These are phyloP conservation scores for Fermentozyma sake DNA, from an alignment of 1,139 yeast genomes.

Conservation along the genomic window DNA sequence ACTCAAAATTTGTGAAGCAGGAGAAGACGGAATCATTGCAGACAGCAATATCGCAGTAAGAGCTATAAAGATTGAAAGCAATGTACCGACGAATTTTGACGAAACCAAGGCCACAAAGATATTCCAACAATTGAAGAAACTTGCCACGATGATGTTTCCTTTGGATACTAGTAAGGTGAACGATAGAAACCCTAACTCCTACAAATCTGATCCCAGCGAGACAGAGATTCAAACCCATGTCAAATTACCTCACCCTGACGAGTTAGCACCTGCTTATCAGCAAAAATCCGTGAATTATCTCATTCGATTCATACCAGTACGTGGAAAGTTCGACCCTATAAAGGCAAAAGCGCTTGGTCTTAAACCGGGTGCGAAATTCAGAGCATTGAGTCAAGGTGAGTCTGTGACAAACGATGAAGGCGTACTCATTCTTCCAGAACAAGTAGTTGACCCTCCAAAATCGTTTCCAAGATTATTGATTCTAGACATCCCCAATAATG, in stretches of 20 bases:
- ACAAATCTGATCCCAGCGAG: conserved; percentile 37
- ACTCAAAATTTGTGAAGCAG: conserved; percentile 40
- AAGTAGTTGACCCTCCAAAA: conserved; percentile 66
- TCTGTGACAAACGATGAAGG: conserved; percentile 60
- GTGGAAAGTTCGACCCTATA: conserved; percentile 73
- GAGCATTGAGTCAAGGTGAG: conserved; percentile 57
- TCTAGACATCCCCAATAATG: conserved; percentile 64
- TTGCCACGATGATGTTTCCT: conserved; percentile 49
- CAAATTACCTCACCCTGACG: conserved; percentile 22
- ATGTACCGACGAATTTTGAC: background rate
- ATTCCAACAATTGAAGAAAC: conserved; percentile 24
- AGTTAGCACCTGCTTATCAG: conserved; percentile 11
- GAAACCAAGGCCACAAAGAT: conserved; percentile 2
- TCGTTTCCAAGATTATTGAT: conserved; percentile 58
- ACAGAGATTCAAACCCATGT: conserved; percentile 43
- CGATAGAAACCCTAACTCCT: conserved; percentile 34
- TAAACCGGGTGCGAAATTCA: conserved; percentile 58
- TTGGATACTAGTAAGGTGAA: conserved; percentile 35
- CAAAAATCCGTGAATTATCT: conserved; percentile 52
- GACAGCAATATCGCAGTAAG: conserved; percentile 52
- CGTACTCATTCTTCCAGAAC: conserved; percentile 54
- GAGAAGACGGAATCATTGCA: conserved; percentile 32
- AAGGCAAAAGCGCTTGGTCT: conserved; percentile 70
- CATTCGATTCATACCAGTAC: conserved; percentile 56
- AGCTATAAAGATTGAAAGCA: conserved; percentile 38